phyloP scores from a whole-genome alignment of 805 yeast species.

The Hanseniaspora mollemarum region DNA sequence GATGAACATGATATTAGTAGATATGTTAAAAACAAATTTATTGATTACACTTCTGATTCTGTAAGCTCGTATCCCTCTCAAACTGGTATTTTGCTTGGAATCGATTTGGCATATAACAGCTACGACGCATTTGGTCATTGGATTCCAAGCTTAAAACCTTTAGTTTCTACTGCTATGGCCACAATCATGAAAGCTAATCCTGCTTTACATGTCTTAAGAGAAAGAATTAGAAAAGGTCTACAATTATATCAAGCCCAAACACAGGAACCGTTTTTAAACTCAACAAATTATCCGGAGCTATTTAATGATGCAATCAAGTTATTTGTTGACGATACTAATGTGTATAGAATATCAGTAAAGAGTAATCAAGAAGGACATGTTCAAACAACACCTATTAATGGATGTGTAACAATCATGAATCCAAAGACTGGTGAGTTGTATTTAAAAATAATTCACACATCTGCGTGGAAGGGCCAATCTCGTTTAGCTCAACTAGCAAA shows the following conservation, averaged over 20 bases:
- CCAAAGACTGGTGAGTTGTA: constrained; percentile 86
- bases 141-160: constrained; percentile 88
- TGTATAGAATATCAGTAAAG: constrained; percentile 84
- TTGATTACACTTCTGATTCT: constrained; percentile 85
- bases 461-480: constrained; percentile 95
- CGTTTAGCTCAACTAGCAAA: constrained; percentile 85
- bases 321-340: constrained; percentile 88
- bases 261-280: constrained; percentile 79
- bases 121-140: constrained; percentile 95
- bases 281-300: constrained; percentile 80
- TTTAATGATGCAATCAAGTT: constrained; percentile 74
- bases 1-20: constrained; percentile 95
- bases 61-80: constrained; percentile 82
- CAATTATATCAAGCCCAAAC: constrained; percentile 91
- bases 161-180: constrained; percentile 82
- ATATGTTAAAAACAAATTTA: constrained; percentile 80
- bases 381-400: constrained; percentile 85
- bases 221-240: constrained; percentile 84
- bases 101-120: constrained; percentile 91
- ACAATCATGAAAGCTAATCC: constrained; percentile 94
- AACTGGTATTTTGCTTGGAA: constrained; percentile 80
- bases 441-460: constrained; percentile 79
- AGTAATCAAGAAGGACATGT: constrained; percentile 86
- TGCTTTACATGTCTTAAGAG: constrained; percentile 79
- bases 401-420: constrained; percentile 79